These are phyloP conservation scores for Chrysanthemum makinoi DNA, from an alignment of 129 eudicot species.

Conservation along the genomic window DNA sequence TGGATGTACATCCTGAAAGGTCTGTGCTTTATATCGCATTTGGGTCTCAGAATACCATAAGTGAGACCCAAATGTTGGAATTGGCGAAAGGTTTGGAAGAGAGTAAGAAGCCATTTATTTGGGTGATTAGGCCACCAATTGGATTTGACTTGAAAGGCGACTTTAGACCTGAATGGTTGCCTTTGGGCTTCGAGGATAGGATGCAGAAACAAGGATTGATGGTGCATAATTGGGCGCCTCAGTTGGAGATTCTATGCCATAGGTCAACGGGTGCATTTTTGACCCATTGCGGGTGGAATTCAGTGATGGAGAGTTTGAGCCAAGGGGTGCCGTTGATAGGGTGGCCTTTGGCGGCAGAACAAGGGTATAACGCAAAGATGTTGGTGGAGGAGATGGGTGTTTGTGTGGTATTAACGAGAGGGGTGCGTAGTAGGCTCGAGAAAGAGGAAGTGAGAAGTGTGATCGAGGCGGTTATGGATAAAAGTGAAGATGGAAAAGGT, in stretches of 20 bases:
- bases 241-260: conserved; percentile 66
- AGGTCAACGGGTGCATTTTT: conserved; percentile 59
- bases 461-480: conserved; percentile 49
- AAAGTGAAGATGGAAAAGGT: conserved; percentile 38
- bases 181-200: conserved; percentile 57
- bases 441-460: conserved; percentile 59
- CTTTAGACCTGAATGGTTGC: conserved; percentile 70
- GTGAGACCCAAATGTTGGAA: conserved; percentile 65
- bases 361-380: conserved; percentile 76
- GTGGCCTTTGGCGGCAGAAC: conserved; percentile 90
- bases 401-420: conserved; percentile 57
- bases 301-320: conserved; percentile 69
- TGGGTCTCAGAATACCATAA: conserved; percentile 69
- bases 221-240: conserved; percentile 75
- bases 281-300: conserved; percentile 94
- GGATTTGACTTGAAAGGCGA: conserved; percentile 56
- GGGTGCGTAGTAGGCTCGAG: conserved; percentile 33
- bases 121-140: conserved; percentile 78
- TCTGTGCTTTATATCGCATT: conserved; percentile 71
- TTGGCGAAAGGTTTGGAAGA: conserved; percentile 70
- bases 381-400: conserved; percentile 85
- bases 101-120: conserved; percentile 54
- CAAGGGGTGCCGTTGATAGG: conserved; percentile 80
- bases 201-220: conserved; percentile 43
- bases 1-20: conserved; percentile 28